phyloP scores from a whole-genome alignment of 176 grass and related monocot species.

The Aegilops umbellulata region DNA sequence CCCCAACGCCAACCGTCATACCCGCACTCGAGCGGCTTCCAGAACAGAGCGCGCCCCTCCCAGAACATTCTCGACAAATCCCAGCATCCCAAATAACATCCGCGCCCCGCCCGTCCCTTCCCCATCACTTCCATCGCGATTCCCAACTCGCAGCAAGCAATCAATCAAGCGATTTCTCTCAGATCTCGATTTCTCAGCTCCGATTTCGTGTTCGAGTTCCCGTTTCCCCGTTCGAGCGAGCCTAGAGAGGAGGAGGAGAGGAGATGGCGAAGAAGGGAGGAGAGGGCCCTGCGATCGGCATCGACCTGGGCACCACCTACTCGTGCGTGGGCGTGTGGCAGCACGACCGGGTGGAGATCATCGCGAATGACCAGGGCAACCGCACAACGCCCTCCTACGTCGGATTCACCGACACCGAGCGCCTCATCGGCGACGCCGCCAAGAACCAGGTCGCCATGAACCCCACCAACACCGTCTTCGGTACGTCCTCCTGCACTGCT shows the following conservation, averaged over 20 bases:
- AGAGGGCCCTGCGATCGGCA: conserved; percentile 69
- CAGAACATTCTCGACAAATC: conserved; percentile 11
- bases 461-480: conserved; percentile 75
- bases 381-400: conserved; percentile 92
- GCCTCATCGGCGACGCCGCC: conserved; percentile 60
- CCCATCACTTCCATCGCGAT: not conserved
- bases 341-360: conserved; percentile 95
- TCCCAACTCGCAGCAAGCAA: conserved; percentile 19
- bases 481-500: conserved; percentile 13
- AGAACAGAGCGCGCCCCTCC: too few species aligned
- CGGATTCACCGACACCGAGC: conserved; percentile 81
- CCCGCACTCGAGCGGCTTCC: too few species aligned
- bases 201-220: not conserved
- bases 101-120: too few species aligned
- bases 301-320: conserved; percentile 94
- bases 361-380: conserved; percentile 96
- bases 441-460: conserved; percentile 84
- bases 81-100: conserved; percentile 24
- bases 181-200: not conserved
- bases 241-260: conserved; percentile 12
- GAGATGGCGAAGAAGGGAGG: too few species aligned
- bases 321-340: conserved; percentile 97
- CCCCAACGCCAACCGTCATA: too few species aligned
- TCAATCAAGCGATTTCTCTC: not conserved
- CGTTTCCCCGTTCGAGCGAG: not conserved